Base-by-base conservation (phyloP, 2,329 filamentous ascomycete species). In the Zymoseptoria crescenta region DNA sequence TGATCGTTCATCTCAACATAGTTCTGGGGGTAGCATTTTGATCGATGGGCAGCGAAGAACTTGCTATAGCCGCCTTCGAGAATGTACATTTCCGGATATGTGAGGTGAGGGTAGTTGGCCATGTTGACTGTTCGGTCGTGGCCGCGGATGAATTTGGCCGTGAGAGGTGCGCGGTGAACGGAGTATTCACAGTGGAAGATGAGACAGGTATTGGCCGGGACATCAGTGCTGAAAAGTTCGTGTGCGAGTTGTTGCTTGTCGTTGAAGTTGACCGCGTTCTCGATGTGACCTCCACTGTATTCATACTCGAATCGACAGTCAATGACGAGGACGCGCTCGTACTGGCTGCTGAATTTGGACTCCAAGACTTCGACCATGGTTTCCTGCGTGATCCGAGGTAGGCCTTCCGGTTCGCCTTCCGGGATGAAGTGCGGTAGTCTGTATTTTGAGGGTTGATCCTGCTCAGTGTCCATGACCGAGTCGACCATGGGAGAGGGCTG, bases 301-400 rank as follows among this genome's bases (percentile, higher is more conserved):
- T 99, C 94, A 74, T 99, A 99, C 80, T 99, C 94, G 72, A 99
- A 99, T 20, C 94, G 89, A 74, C 94, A 99, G 75, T 99, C 94
- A 69, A 99, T 87, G 69, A 99, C 82, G 74, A 96, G 83, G 73
- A 90, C 87, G 72, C 92, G 84, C 61, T 91, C 86, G 73, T 89
- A 97, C 24, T 83, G 74, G 27, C 86, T 81, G 68, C 85, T 84
- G 75, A 87, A 96, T 67, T 89, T 87, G 62, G 91, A 91, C 74
- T 96, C 88, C 62, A 99, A 81, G 41, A 99, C 83, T n/a, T 91
- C 83, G 58, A 96, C 77, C 73, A 99, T 82, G 2, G 91, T 96
- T 54, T 85, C 81, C 71, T 87, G 86, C 58, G 85, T 84, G 70
- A 99, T 96, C 64, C 94, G 86, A 56, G 94, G 94, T 64, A 99